Base-by-base conservation (phyloP, 192 early-diverging fungal genomes). In the Podila epigama region DNA sequence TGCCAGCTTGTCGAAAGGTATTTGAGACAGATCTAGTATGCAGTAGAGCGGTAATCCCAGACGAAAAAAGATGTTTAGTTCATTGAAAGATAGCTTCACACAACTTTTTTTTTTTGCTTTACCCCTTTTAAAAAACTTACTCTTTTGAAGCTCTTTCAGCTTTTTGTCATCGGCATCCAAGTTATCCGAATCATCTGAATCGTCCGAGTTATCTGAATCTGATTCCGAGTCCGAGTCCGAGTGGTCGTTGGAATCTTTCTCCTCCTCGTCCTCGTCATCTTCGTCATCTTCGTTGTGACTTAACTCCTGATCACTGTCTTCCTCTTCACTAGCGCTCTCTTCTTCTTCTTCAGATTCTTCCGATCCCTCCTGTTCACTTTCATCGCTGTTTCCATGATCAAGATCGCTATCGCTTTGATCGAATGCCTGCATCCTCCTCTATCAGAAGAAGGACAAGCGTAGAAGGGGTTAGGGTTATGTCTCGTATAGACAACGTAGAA, bases 1-100 rank as follows among this genome's bases (percentile, higher is more conserved):
- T 52, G 92, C 84, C 27, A 95, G 72, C 61, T 95, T 87, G 65
- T 89, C 90, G 70, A 96, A 96, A 9, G 93, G 88, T 18, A 94
- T 87, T 51, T 92, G 88, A 7, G 92, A 89, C 5, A 96, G 85
- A 70, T 69, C 82, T 86, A 69, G 33, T 1, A 32, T n/a, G n/a
- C n/a, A n/a, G n/a, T n/a, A n/a, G n/a, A n/a, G n/a, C n/a, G n/a
- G n/a, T n/a, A n/a, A n/a, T n/a, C n/a, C n/a, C n/a, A 16, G 3
- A 28, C 28, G 22, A 53, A 41, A 42, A 27, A 41, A 52, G 6
- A 53, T 51, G 25, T 35, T 52, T 5, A n/a, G 16, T 20, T 15
- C 57, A 20, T 0, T 25, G n/a, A n/a, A n/a, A n/a, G n/a, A n/a
- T n/a, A n/a, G n/a, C n/a, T n/a, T n/a, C n/a, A n/a, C n/a, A n/a